A percentile compares a stretch with the other conserved stretches of the same genome.
phyloP scores from a whole-genome alignment of 768 basidiomycete species.

The Pleurotus giganteus region DNA sequence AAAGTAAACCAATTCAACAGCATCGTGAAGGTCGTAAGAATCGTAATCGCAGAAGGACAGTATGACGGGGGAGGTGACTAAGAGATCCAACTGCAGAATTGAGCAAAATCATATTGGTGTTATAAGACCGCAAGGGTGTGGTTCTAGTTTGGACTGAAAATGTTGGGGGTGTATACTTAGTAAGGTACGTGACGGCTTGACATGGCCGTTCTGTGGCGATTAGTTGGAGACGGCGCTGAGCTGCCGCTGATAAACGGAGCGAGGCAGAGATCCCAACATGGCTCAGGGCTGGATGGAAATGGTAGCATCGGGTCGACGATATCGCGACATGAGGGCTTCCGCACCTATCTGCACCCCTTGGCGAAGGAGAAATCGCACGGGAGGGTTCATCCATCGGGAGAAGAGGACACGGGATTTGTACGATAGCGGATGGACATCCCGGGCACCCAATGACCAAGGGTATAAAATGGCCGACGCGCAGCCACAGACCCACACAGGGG shows the following conservation, averaged over 20 bases:
- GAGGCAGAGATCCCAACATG: neutral
- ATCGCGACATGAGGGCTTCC: no score
- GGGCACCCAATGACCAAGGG: neutral
- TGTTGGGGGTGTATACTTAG: neutral
- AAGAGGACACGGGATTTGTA: neutral
- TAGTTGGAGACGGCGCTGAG: neutral
- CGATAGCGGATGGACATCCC: neutral
- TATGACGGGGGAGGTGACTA: neutral
- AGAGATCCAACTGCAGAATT: neutral
- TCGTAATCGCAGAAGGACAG: neutral
- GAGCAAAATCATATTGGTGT: neutral
- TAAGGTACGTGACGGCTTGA: conserved; percentile 6
- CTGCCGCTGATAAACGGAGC: neutral
- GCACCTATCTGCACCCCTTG: no score
- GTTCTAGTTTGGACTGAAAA: conserved; percentile 2
- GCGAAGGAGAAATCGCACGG: no score
- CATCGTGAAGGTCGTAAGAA: conserved; percentile 5
- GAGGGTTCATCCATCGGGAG: neutral
- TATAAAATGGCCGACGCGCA: neutral
- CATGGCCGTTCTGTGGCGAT: conserved; percentile 1
- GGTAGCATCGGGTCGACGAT: no score
- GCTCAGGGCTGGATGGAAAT: no score
- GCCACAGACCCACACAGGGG: no score
- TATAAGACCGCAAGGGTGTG: neutral
- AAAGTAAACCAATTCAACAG: neutral